Percentiles rank a stretch among this genome's conserved stretches.
These are phyloP conservation scores for Pseudogymnoascus sp. DNA, from an alignment of 2,329 filamentous ascomycete genomes.

Conservation along the genomic window DNA sequence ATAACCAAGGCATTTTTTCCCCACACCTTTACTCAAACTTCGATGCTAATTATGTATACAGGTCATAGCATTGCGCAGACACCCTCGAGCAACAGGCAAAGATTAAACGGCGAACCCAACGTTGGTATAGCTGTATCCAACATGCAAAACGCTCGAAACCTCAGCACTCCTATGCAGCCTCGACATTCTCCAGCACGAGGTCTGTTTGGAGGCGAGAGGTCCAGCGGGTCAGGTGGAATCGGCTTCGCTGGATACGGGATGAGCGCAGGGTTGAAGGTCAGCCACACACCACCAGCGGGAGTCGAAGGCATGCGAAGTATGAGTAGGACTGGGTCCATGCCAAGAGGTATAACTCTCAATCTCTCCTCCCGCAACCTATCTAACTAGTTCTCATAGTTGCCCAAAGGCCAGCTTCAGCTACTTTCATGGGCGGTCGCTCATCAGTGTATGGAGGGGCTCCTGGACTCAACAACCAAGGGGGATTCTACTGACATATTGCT, in stretches of 20 bases:
- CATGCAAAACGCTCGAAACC: slow-evolving; percentile 14
- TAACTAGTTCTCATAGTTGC: not conserved
- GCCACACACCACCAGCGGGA: slow-evolving; percentile 18
- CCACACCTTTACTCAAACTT: not conserved
- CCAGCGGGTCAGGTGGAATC: slow-evolving; percentile 14
- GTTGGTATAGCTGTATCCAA: slow-evolving; percentile 15
- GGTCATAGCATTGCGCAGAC: slow-evolving; percentile 21
- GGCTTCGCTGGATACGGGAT: slow-evolving; percentile 27
- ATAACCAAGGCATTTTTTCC: not conserved
- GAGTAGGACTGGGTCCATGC: not conserved
- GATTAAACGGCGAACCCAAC: slow-evolving; percentile 13
- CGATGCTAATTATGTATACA: slow-evolving; percentile 11
- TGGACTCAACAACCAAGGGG: not conserved
- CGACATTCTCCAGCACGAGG: slow-evolving; percentile 4
- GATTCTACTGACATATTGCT: not conserved
- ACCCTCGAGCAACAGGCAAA: slow-evolving; percentile 27
- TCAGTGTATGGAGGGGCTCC: not conserved
- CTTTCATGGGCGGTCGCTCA: not conserved
- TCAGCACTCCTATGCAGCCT: slow-evolving; percentile 17
- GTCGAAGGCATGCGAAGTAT: not conserved
- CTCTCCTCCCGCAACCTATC: not conserved
- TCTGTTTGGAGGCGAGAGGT: slow-evolving; percentile 18
- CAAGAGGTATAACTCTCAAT: not conserved
- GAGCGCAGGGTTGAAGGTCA: slow-evolving; percentile 29
- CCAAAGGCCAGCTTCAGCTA: not conserved